Conservation (phyloP, 2,329 filamentous ascomycete species). For the Diaporthe amygdali region DNA sequence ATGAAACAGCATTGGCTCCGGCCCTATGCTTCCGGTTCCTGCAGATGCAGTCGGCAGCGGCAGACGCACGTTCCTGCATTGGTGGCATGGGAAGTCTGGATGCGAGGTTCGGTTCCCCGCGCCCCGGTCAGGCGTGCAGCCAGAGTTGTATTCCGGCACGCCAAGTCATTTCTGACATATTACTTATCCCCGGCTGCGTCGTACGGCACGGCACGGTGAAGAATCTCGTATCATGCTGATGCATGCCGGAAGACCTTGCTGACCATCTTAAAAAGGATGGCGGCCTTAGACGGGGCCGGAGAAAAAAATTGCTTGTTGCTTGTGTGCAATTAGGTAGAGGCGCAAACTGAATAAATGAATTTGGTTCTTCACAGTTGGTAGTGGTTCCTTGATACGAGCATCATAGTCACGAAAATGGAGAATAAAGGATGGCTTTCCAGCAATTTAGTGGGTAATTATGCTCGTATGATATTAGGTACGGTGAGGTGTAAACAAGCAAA, state of each 20-base stretch:
- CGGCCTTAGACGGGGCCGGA: no score
- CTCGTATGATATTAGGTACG: neutral
- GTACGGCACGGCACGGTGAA: constrained; percentile 4
- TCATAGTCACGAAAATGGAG: neutral
- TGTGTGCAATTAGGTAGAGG: no score
- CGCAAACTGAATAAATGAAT: no score
- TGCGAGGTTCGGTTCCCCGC: neutral
- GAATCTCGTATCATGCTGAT: neutral
- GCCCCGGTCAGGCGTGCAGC: neutral
- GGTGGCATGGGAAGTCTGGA: neutral
- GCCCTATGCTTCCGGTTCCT: neutral
- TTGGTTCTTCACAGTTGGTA: neutral
- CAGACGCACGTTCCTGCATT: constrained; percentile 2
- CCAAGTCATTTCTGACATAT: neutral
- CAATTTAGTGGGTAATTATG: neutral
- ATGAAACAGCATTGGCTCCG: neutral
- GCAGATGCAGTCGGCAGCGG: neutral
- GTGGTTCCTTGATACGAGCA: neutral
- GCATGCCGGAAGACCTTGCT: neutral
- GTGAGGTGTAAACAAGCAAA: neutral
- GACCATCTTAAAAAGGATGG: neutral
- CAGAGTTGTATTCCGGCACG: neutral
- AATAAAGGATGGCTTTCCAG: neutral
- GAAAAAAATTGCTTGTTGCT: no score
- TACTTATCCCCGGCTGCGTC: neutral